A percentile compares a stretch with the other conserved stretches of the same genome.
These are phyloP conservation scores for Coniella vitis DNA, from an alignment of 2,329 filamentous ascomycete genomes.

Conservation along the genomic window DNA sequence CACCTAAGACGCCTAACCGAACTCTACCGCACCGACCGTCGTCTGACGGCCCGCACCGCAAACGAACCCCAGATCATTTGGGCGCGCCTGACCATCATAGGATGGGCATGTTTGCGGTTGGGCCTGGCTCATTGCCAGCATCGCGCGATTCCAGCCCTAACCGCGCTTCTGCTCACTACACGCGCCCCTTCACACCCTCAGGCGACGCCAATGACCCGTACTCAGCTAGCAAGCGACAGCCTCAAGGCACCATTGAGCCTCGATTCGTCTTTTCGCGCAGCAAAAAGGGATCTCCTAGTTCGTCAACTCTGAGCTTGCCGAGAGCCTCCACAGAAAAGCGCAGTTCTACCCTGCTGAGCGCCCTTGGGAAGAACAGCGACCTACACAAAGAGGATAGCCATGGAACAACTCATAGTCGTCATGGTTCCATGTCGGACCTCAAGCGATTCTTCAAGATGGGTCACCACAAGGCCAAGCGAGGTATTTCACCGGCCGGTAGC, in stretches of 20 bases:
- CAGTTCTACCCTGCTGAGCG: conserved; percentile 32
- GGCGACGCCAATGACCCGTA: conserved; percentile 82
- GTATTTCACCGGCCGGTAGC: conserved; percentile 55
- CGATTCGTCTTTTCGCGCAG: conserved; percentile 72
- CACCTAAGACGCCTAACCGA: conserved; percentile 34
- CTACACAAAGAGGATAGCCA: conserved; percentile 37
- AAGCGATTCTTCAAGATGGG: conserved; percentile 94
- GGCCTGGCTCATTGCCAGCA: conserved; percentile 46
- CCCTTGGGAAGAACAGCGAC: conserved; percentile 34
- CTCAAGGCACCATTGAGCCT: conserved; percentile 63
- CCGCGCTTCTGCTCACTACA: conserved; percentile 52
- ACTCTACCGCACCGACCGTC: conserved; percentile 35
- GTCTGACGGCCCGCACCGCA: conserved; percentile 23
- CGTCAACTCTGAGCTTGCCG: conserved; percentile 44
- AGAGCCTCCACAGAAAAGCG: conserved; percentile 45
- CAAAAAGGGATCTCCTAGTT: conserved; percentile 58
- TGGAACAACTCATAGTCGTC: conserved; percentile 43
- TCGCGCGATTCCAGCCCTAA: conserved; percentile 61
- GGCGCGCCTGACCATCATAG: conserved; percentile 33
- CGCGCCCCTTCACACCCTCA: conserved; percentile 69
- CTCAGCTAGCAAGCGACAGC: conserved; percentile 70
- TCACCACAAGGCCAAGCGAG: conserved; percentile 61
- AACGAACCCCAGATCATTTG: conserved; percentile 18
- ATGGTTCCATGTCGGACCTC: conserved; percentile 86
- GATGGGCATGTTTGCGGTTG: conserved; percentile 47